Evolutionary conservation across 2,329 filamentous ascomycete species (phyloP), one percentile per base, ranked within the genome.

Genomic region (Byssoonygena ceratinophila): DNA sequence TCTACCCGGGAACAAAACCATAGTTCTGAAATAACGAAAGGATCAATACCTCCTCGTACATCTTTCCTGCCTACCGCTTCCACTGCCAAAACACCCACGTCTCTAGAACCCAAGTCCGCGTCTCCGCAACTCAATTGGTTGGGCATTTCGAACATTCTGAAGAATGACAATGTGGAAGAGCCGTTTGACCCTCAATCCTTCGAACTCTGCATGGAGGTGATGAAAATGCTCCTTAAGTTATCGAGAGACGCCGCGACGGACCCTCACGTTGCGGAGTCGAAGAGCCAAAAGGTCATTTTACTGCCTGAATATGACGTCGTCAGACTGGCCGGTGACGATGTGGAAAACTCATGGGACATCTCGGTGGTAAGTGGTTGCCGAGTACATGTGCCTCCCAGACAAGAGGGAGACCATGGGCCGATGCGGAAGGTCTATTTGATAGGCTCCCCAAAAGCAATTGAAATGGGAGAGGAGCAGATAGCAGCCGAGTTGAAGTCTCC

Each of bases 261-360:
- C 3, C 58, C 50, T 34, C 14, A 31, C 36, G 5, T 58, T 54
- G 6, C 14, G 31, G 57, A 54, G 9, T 29, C 27, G 9, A 29
- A 9, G 12, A 59, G 56, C 41, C 59, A 63, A 23, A 65, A 64
- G 55, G 62, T 64, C 45, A 52, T 71, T 14, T 47, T 62, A 25
- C 34, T 71, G 3, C 61, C 65, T 1, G 68, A 71, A 49, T 63
- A 66, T 47, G 67, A 64, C 0, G 57, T 71, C 23, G 65, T 63
- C 0, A 46, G 62, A 8, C 53, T 72, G 39, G 57, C 61, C 12
- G 69, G 69, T 4, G 57, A 61, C 2, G 58, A 60, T 52, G 54
- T 56, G 32, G 69, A 72, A 54, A 72, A 71, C 53, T 60, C 70
- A 6, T 71, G 64, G 63, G 63, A 63, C 52, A 57, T 66, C 5